Evolutionary conservation across 202 grass and related monocot species (phyloP).

Genomic region (Brachypodium distachyon): DNA sequence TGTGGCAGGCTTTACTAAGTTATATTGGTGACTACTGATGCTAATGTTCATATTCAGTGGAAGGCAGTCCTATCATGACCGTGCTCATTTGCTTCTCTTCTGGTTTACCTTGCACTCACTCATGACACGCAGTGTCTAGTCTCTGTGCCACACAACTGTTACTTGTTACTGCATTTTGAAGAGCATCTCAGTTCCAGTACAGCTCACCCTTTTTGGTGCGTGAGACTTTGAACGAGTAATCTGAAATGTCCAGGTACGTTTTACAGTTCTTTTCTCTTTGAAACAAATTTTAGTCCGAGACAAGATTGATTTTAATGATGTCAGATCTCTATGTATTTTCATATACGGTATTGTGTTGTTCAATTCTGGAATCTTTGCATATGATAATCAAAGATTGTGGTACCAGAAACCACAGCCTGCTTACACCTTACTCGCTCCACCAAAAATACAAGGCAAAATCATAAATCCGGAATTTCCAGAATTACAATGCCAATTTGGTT

Average conservation of each 20-base stretch:
- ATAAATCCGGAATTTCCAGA: too few relatives aligned
- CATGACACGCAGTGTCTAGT: background rate
- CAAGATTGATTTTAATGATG: too few relatives aligned
- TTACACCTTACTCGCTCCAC: too few relatives aligned
- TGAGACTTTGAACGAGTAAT: background rate
- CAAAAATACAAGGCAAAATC: too few relatives aligned
- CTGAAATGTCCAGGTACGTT: background rate
- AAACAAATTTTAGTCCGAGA: too few relatives aligned
- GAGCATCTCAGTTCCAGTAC: background rate
- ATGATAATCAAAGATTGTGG: too few relatives aligned
- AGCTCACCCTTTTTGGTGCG: background rate
- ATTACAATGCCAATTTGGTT: too few relatives aligned
- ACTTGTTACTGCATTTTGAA: background rate
- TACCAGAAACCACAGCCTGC: too few relatives aligned
- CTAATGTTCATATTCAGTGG: background rate
- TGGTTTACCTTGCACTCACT: background rate
- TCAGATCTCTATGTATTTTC: too few relatives aligned
- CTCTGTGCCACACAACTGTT: background rate
- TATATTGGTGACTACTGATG: conserved; percentile 1
- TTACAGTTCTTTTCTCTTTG: background rate
- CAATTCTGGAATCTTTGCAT: too few relatives aligned
- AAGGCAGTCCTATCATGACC: background rate
- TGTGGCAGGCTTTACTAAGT: conserved; percentile 77
- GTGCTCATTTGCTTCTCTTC: background rate
- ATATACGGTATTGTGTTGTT: too few relatives aligned